A percentile compares a stretch with the other conserved stretches of the same genome.
phyloP scores from a whole-genome alignment of 2,329 filamentous ascomycete genomes.

The Penicillium sp. region DNA sequence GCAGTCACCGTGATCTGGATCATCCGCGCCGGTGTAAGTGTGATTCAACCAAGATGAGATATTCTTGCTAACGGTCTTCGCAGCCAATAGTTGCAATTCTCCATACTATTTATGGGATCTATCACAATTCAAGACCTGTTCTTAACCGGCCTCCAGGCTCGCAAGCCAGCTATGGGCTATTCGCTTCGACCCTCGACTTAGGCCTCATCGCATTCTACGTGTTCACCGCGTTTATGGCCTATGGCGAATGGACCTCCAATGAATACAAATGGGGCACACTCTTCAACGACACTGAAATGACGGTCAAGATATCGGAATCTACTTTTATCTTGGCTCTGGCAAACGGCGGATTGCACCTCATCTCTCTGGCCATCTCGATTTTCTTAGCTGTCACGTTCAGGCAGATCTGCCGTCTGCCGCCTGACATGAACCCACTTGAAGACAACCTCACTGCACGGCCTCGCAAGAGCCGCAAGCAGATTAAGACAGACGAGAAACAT shows the following conservation, averaged over 20 bases:
- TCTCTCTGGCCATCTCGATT: conserved; percentile 66
- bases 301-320: conserved; percentile 60
- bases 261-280: conserved; percentile 63
- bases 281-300: conserved; percentile 54
- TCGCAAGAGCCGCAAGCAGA: conserved; percentile 70
- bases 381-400: conserved; percentile 77
- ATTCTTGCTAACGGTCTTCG: conserved; percentile 3
- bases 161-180: conserved; percentile 84
- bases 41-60: neutral
- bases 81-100: conserved; percentile 72
- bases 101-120: conserved; percentile 72
- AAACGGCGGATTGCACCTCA: conserved; percentile 63
- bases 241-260: conserved; percentile 48
- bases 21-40: conserved; percentile 68
- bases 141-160: conserved; percentile 71
- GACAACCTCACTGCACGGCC: conserved; percentile 69
- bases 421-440: conserved; percentile 93
- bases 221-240: conserved; percentile 55
- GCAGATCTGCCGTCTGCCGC: conserved; percentile 75
- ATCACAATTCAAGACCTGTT: conserved; percentile 69
- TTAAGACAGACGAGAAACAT: conserved; percentile 60
- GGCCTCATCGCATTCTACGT: conserved; percentile 61
- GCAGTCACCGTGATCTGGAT: conserved; percentile 67
- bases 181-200: conserved; percentile 70
- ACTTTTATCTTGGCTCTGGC: conserved; percentile 66